Base-by-base conservation (phyloP, 2,329 filamentous ascomycete genomes). In the Monosporascus sp. region DNA sequence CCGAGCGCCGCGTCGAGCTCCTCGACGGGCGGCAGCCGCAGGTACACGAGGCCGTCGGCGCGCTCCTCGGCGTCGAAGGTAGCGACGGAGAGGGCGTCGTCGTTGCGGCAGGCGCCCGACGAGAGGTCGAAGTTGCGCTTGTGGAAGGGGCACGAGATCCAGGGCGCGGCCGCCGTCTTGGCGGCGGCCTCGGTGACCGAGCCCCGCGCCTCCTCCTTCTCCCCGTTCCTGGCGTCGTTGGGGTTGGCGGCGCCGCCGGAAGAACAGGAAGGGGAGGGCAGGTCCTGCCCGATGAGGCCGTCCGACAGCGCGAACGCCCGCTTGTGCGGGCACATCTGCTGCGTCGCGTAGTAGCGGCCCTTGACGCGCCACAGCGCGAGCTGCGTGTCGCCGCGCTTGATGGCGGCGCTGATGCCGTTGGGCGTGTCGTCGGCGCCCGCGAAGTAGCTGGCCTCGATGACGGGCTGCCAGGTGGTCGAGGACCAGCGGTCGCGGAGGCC, bases 251-350 rank as follows among this genome's bases (percentile, higher is more conserved):
- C 50, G 9, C 66, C 59, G 24, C n/a, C n/a, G n/a, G n/a, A n/a
- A n/a, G 44, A 2, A 49, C 53, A 7, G 2, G 62, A 55, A 1
- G 57, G 51, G 1, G 34, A 60, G 45, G 48, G 7, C 26, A 68
- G 61, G 26, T 84, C 80, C 59, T 90, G 86, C 41, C 92, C 91
- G 47, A 96, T 81, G 8, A 96, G 75, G 1, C 91, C 90, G 67
- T 96, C 92, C 0, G 87, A 88, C 26, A 96, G 82, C n/a, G 92
- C 87, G 65, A 96, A 96, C 1, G 91, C 86, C 11, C 91, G 86
- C 73, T 93, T 94, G 74, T 96, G 91, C 9, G 91, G 91, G 69
- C 91, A 96, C 91, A 96, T 96, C 68, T 96, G 90, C 73, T 96
- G 91, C 16, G 88, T 88, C 54, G 89, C 88, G 70, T 93, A 93